Evolutionary conservation across 2,329 filamentous ascomycete species (phyloP).

Genomic region (Graphiopsis chlorocephala): DNA sequence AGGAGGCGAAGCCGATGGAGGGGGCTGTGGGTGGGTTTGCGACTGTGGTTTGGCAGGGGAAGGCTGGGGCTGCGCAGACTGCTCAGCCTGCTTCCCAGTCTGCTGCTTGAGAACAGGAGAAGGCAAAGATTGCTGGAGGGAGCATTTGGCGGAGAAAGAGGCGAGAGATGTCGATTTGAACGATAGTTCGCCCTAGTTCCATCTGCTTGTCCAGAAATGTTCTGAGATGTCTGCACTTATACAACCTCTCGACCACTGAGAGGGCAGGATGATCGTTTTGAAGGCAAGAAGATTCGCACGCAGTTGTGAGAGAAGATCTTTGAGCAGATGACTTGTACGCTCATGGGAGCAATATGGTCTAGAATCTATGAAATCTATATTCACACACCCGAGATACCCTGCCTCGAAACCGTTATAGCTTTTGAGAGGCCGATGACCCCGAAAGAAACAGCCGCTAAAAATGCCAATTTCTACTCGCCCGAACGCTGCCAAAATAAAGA

Average conservation of each 20-base stretch:
- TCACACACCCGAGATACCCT: background rate
- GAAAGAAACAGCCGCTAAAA: background rate
- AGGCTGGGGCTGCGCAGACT: background rate
- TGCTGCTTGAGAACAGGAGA: background rate
- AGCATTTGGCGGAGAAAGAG: background rate
- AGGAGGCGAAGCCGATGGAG: constrained; percentile 46
- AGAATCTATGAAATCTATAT: background rate
- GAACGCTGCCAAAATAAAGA: background rate
- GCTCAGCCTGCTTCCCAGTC: background rate
- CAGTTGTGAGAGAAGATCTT: background rate
- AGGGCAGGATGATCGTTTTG: background rate
- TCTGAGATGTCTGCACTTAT: background rate
- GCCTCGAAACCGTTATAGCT: background rate
- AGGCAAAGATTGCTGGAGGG: background rate
- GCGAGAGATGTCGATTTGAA: too few relatives aligned
- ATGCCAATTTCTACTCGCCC: background rate
- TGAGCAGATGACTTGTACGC: background rate
- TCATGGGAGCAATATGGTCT: background rate
- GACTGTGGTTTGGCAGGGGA: constrained; percentile 47
- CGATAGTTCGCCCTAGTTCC: too few relatives aligned
- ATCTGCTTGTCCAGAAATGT: background rate
- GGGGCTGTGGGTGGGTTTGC: constrained; percentile 47
- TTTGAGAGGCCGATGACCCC: background rate
- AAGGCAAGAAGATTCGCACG: background rate
- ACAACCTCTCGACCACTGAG: background rate